These are phyloP conservation scores for Fusarium continuum DNA, from an alignment of 2,329 filamentous ascomycete genomes.

Conservation along the genomic window DNA sequence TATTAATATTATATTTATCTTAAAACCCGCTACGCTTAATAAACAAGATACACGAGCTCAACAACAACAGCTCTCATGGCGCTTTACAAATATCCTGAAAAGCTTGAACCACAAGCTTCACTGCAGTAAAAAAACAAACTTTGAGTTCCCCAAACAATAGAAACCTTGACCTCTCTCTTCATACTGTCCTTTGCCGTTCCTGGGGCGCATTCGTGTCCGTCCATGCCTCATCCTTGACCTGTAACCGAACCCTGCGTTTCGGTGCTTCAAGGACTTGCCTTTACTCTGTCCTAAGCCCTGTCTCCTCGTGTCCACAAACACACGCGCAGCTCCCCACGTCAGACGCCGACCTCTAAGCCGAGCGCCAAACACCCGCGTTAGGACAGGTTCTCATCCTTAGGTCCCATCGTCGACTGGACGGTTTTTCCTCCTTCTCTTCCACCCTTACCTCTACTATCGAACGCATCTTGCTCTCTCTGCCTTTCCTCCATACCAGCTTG, in stretches of 20 bases:
- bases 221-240: slow-evolving; percentile 35
- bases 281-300: slow-evolving; percentile 27
- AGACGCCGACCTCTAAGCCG: slow-evolving; percentile 31
- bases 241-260: slow-evolving; percentile 35
- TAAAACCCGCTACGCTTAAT: not conserved
- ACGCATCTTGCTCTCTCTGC: slow-evolving; percentile 24
- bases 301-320: slow-evolving; percentile 36
- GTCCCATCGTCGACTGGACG: slow-evolving; percentile 13
- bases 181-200: slow-evolving; percentile 17
- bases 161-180: slow-evolving; percentile 16
- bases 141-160: slow-evolving; percentile 8
- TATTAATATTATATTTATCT: too few species aligned
- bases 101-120: not conserved
- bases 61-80: not conserved
- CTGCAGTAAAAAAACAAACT: slow-evolving; percentile 11
- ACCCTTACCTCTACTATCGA: slow-evolving; percentile 8
- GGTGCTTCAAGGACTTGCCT: slow-evolving; percentile 23
- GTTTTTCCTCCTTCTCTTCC: slow-evolving; percentile 15
- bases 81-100: not conserved
- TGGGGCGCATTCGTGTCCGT: slow-evolving; percentile 9
- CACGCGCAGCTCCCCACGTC: slow-evolving; percentile 31
- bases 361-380: slow-evolving; percentile 38
- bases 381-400: slow-evolving; percentile 26
- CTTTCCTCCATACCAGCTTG: slow-evolving; percentile 39
- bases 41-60: not conserved